Percentiles rank a stretch among this genome's conserved stretches.
Conservation (phyloP, 129 eudicot species). For the Cynara cardunculus region DNA sequence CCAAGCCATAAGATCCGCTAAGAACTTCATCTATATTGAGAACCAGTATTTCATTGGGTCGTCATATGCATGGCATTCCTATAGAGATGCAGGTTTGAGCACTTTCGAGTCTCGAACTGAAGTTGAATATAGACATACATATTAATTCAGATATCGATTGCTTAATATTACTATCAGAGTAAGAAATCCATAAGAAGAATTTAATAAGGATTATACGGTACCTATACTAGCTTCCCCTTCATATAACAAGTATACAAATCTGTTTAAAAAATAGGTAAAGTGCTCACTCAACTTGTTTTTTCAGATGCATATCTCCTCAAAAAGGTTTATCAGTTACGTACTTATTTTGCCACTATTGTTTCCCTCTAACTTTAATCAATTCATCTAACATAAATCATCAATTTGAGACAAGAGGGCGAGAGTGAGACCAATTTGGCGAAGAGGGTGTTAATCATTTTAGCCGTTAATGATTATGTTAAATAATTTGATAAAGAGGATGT, state of each 20-base stretch:
- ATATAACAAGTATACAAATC: neutral
- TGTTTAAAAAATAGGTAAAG: neutral
- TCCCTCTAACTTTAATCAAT: neutral
- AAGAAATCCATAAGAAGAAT: neutral
- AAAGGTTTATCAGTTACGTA: neutral
- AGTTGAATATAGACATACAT: neutral
- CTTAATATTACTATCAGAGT: neutral
- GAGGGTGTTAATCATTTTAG: neutral
- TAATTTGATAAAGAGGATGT: neutral
- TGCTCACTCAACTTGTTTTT: neutral
- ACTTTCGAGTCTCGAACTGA: neutral
- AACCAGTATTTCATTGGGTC: conserved; percentile 92
- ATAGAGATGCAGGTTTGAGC: conserved; percentile 65
- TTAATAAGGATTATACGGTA: neutral
- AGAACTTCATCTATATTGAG: conserved; percentile 86
- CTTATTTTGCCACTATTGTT: neutral
- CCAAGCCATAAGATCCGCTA: conserved; percentile 84
- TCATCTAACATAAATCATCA: neutral
- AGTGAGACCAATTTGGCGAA: neutral
- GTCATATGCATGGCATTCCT: conserved; percentile 76
- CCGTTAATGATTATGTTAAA: neutral
- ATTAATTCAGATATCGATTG: neutral
- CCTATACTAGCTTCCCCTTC: neutral
- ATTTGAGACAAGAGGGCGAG: neutral
- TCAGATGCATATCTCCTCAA: neutral